Base-by-base conservation (phyloP, 2,329 filamentous ascomycete genomes). In the Septoria linicola region DNA sequence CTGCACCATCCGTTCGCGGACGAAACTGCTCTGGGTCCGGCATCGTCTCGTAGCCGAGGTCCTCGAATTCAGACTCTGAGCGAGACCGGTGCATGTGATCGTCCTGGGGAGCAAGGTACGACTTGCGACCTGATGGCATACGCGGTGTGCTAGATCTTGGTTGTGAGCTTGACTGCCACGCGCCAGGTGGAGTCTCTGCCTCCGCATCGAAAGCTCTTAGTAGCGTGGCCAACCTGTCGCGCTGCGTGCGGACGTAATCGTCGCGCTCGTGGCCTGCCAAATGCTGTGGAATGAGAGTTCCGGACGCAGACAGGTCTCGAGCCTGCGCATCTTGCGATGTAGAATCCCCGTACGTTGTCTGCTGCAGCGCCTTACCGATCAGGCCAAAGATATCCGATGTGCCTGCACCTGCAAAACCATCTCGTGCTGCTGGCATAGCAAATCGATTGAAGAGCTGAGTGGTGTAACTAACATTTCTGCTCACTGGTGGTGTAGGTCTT, bases 51-150 rank as follows among this genome's bases (percentile, higher is more conserved):
- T 68, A 68, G 8, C 60, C 65, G 2, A 70, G 59, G 47, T 70
- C 67, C 52, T 95, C 90, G 65, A 96, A 96, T 62, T 95, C 92
- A 16, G 81, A 82, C 67, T 96, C 90, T 68, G 88, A 95, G 58
- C 84, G 83, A 65, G 88, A 92, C 73, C 92, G 92, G 62, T 82
- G 85, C 63, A 95, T 72, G 36, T 54, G 62, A 70, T 48, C 42
- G 8, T 61, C 57, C 14, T 51, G 45, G 10, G 57, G 53, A 8
- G 59, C 55, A 11, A 61, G 60, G 52, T 63, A 63, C 7, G 61
- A 58, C 48, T 66, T 67, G 16, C 65, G 61, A 13, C 61, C 59
- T 3, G 61, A 58, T 14, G 60, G 59, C 13, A 49, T 58, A 17
- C 59, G 61, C 3, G 61, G 59, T 6, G 49, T 53, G 4, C 49